These are phyloP conservation scores for Aphanomyces astaci DNA, from an alignment of 352 stramenopile species.

Conservation along the genomic window DNA sequence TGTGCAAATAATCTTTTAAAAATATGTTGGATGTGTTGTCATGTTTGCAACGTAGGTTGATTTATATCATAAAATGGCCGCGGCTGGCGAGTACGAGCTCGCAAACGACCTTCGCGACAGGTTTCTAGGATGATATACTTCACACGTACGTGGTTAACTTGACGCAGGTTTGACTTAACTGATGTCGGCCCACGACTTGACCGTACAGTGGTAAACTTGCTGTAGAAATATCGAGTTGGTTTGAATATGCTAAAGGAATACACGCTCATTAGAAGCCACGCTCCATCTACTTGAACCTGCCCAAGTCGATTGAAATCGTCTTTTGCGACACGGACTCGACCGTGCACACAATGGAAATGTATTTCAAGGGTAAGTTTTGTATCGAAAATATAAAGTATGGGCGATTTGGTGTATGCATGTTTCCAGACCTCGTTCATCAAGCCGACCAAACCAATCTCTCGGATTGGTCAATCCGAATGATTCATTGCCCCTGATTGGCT, in stretches of 20 bases:
- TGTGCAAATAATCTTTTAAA: background rate
- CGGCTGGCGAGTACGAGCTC: background rate
- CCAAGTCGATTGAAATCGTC: background rate
- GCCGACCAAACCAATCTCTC: no score
- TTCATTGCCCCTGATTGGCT: no score
- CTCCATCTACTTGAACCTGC: background rate
- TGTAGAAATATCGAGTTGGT: no score
- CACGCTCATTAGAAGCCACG: background rate
- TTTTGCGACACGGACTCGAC: constrained; percentile 2
- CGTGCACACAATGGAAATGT: background rate
- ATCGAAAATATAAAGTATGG: no score
- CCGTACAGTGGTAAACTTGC: background rate
- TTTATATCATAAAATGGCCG: background rate
- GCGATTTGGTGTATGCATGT: no score
- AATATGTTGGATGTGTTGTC: background rate
- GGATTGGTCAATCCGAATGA: no score
- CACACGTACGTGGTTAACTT: background rate
- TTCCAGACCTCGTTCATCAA: no score
- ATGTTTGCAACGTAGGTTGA: background rate
- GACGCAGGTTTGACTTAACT: background rate
- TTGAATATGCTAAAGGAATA: no score
- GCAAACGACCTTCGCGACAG: background rate
- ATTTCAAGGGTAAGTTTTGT: background rate
- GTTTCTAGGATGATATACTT: background rate
- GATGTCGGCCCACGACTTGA: background rate